A percentile compares a stretch with the other conserved stretches of the same genome.
Evolutionary conservation across 2,329 filamentous ascomycete genomes (phyloP).

Genomic region (Aspergillus ibericus): DNA sequence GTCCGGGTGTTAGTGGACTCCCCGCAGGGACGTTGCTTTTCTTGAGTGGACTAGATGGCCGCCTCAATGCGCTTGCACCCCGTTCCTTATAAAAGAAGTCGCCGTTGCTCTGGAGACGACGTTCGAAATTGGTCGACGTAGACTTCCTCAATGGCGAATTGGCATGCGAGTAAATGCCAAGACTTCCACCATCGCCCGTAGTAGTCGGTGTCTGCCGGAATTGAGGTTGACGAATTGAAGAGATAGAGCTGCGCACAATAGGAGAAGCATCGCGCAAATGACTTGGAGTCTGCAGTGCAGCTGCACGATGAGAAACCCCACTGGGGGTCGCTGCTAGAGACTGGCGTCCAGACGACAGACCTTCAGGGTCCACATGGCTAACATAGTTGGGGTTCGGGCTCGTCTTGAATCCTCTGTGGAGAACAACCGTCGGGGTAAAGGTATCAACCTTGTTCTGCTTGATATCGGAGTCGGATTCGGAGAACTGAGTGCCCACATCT

Average conservation of each 20-base stretch:
- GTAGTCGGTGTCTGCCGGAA: slow-evolving; percentile 47
- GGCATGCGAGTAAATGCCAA: slow-evolving; percentile 77
- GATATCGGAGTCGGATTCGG: slow-evolving; percentile 46
- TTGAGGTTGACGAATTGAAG: slow-evolving; percentile 56
- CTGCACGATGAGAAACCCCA: slow-evolving; percentile 36
- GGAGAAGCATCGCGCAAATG: slow-evolving; percentile 52
- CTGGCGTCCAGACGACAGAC: slow-evolving; percentile 39
- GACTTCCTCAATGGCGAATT: slow-evolving; percentile 83
- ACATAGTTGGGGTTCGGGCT: slow-evolving; percentile 81
- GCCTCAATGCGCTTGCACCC: slow-evolving; percentile 38
- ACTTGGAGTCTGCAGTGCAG: slow-evolving; percentile 41
- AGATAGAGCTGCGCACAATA: slow-evolving; percentile 39
- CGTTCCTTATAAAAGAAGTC: slow-evolving; percentile 39
- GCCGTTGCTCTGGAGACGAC: slow-evolving; percentile 40
- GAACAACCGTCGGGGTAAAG: slow-evolving; percentile 61
- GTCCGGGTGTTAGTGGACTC: slow-evolving; percentile 33
- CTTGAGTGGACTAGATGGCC: slow-evolving; percentile 45
- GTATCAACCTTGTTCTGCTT: slow-evolving; percentile 58
- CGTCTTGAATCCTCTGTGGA: slow-evolving; percentile 75
- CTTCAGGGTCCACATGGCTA: slow-evolving; percentile 70
- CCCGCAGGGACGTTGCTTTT: slow-evolving; percentile 42
- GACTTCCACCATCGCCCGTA: slow-evolving; percentile 67
- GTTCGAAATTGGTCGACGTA: slow-evolving; percentile 57
- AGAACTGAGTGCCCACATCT: slow-evolving; percentile 77
- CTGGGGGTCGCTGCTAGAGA: slow-evolving; percentile 45